Conservation (phyloP, 2,329 filamentous ascomycete species). For the Sclerotinia borealis region DNA sequence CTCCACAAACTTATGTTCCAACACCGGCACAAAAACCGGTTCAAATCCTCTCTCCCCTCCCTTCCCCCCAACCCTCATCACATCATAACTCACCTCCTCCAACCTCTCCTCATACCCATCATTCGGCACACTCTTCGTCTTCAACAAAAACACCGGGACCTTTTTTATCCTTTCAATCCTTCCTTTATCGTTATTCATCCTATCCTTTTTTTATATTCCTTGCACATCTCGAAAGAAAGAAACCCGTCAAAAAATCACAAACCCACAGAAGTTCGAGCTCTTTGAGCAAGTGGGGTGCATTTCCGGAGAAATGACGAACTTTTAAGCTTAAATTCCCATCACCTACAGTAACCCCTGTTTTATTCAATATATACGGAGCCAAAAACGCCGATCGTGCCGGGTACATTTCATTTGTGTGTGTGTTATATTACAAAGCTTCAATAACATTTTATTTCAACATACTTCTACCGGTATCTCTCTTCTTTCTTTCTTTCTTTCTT, state of each 20-base stretch:
- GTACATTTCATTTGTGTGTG: too few relatives aligned
- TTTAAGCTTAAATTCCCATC: slow-evolving; percentile 10
- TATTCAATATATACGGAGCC: too few relatives aligned
- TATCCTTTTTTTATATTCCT: too few relatives aligned
- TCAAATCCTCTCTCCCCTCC: slow-evolving; percentile 41
- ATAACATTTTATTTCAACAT: too few relatives aligned
- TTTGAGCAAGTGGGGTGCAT: not conserved
- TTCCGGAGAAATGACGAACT: not conserved
- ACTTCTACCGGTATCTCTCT: too few relatives aligned
- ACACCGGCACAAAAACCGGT: slow-evolving; percentile 68
- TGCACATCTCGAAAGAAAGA: too few relatives aligned
- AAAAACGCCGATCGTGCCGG: not conserved
- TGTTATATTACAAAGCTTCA: slow-evolving; percentile 1
- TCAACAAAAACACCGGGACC: slow-evolving; percentile 65
- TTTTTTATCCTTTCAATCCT: slow-evolving; percentile 1
- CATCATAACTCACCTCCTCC: slow-evolving; percentile 32
- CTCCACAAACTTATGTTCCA: slow-evolving; percentile 63
- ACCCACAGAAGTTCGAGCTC: not conserved
- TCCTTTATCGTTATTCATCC: not conserved
- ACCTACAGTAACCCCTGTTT: not conserved
- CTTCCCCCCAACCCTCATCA: slow-evolving; percentile 15
- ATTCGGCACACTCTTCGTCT: slow-evolving; percentile 65
- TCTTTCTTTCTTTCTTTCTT: not conserved
- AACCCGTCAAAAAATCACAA: too few relatives aligned
- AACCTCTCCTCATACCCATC: slow-evolving; percentile 71